These are phyloP conservation scores for Cucurbita ficifolia DNA, from an alignment of 306 rosid species.

Conservation along the genomic window DNA sequence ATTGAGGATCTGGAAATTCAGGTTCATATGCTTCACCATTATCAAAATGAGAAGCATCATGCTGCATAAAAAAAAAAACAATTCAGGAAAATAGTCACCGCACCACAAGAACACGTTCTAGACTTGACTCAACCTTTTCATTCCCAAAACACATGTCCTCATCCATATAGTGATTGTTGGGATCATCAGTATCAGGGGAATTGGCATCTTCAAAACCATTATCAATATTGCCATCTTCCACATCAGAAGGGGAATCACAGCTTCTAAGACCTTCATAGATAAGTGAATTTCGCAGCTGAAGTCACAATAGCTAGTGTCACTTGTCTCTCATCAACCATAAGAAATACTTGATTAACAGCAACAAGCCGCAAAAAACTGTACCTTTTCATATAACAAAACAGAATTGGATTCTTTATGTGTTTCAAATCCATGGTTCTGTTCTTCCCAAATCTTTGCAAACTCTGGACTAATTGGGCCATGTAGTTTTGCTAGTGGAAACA, in stretches of 20 bases:
- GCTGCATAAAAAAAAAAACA: constrained; percentile 22
- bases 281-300: constrained; percentile 70
- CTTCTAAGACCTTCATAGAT: constrained; percentile 30
- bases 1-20: constrained; percentile 39
- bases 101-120: background rate
- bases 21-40: constrained; percentile 28
- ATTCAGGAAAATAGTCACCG: background rate
- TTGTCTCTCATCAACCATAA: background rate
- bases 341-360: background rate
- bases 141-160: constrained; percentile 28
- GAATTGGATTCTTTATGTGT: constrained; percentile 24
- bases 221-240: constrained; percentile 39
- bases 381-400: constrained; percentile 56
- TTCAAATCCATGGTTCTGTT: constrained; percentile 19
- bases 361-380: constrained; percentile 1
- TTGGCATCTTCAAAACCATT: constrained; percentile 24
- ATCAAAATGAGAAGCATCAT: constrained; percentile 23
- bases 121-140: constrained; percentile 38
- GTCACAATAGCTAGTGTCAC: constrained; percentile 9
- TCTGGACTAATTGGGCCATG: constrained; percentile 71
- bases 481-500: constrained; percentile 74
- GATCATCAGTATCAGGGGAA: constrained; percentile 32
- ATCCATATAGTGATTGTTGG: constrained; percentile 33
- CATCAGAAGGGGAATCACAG: constrained; percentile 22
- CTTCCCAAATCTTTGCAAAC: constrained; percentile 54